Evolutionary conservation across 2,329 filamentous ascomycete species (phyloP), one percentile per base, ranked within the genome.

Genomic region (Phialophora chinensis): DNA sequence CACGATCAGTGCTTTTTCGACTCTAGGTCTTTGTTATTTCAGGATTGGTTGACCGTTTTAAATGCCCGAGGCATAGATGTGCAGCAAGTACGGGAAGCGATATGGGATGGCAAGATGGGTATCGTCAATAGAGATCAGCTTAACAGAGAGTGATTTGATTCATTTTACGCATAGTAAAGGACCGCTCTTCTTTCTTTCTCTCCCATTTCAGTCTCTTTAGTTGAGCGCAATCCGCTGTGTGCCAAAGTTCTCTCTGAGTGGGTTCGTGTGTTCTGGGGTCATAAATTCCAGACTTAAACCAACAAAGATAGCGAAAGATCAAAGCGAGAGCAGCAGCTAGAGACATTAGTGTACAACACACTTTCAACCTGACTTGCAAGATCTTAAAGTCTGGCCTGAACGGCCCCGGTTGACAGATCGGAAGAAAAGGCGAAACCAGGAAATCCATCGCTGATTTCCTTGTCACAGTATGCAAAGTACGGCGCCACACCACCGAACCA

Each of bases 1-100:
- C 69, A 85, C 25, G 86, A 86, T 0, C 83, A 85, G 17, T 88
- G 86, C 86, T 89, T 88, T 69, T 83, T 84, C 61, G 86, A 88
- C 70, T 88, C 88, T 66, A 87, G 87, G 0, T 85, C 88, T 75
- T 88, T 86, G 44, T 86, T 86, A 73, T 82, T 80, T 14, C 84
- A 88, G 77, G 88, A 87, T 33, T 72, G 88, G 55, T 81, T 82
- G 60, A 84, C 80, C 78, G 86, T 89, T 50, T 73, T 88, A 66
- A 79, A 77, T 61, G 84, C 88, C 74, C 75, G 87, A 8, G 85
- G 85, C 0, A 81, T 83, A 54, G 81, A 86, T 69, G 74, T 83
- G 6, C 78, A 78, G 38, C 82, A 82, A 27, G 60, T 69, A 11
- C 60, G 69, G 49, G 68, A 71, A 42, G 65, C 49, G 14, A 68